These are phyloP conservation scores for Bruguiera sexangula DNA, from an alignment of 345 rosid genomes.

Conservation along the genomic window DNA sequence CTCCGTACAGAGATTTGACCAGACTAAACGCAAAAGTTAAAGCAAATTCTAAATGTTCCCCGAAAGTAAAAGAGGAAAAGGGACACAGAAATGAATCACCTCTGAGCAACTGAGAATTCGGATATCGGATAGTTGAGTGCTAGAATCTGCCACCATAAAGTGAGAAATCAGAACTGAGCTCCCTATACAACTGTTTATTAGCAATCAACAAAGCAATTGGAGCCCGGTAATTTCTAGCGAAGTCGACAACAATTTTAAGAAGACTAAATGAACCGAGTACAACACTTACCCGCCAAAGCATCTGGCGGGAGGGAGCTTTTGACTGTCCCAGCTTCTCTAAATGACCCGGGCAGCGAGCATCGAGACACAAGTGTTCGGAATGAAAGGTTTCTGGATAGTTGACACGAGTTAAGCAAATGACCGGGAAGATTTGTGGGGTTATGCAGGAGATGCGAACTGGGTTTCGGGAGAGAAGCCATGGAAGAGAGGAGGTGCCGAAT, in stretches of 20 bases:
- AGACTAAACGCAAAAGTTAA: neutral
- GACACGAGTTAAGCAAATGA: neutral
- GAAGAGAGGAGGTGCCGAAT: neutral
- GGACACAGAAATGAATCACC: conserved; percentile 51
- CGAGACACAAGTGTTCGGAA: conserved; percentile 21
- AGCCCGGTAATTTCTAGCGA: neutral
- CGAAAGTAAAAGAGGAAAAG: neutral
- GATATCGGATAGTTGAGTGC: conserved; percentile 36
- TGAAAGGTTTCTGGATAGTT: conserved; percentile 8
- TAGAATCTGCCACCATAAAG: conserved; percentile 33
- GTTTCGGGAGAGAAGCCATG: conserved; percentile 14
- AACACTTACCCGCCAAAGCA: conserved; percentile 30
- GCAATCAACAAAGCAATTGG: neutral
- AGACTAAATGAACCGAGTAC: neutral
- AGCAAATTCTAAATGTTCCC: neutral
- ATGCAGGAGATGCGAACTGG: conserved; percentile 16
- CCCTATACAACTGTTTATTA: neutral
- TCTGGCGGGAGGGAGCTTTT: conserved; percentile 30
- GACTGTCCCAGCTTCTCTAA: conserved; percentile 10
- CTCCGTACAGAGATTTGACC: neutral
- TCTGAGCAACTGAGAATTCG: conserved; percentile 59
- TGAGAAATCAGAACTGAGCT: neutral
- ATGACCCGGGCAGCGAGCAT: neutral
- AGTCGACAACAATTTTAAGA: neutral
- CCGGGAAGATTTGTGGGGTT: conserved; percentile 15